A percentile compares a stretch with the other conserved stretches of the same genome.
These are phyloP conservation scores for Cucurbita argyrosperma DNA, from an alignment of 306 rosid genomes.

Conservation along the genomic window DNA sequence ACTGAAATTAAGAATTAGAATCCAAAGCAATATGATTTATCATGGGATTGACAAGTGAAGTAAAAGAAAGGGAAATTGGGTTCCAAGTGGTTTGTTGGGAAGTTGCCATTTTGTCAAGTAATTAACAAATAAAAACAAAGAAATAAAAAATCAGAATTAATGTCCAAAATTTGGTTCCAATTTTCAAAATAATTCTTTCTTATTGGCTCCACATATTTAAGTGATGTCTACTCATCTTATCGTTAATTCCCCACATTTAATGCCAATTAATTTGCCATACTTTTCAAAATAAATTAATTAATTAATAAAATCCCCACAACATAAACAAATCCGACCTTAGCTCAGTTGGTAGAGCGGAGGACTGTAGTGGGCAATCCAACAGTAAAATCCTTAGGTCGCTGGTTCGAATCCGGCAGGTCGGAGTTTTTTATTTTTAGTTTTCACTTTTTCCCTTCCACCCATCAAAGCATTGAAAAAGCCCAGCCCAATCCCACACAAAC, in stretches of 20 bases:
- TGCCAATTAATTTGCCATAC: neutral
- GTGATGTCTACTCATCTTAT: neutral
- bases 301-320: too few species aligned
- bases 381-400: conserved; percentile 17
- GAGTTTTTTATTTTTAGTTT: too few species aligned
- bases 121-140: neutral
- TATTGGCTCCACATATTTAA: neutral
- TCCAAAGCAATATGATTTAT: neutral
- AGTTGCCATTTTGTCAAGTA: neutral
- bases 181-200: neutral
- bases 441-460: too few species aligned
- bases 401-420: conserved; percentile 10
- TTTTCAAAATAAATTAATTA: neutral
- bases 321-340: conserved; percentile 5
- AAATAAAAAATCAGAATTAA: neutral
- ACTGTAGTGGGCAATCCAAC: conserved; percentile 4
- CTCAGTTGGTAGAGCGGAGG: conserved; percentile 35
- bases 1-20: too few species aligned
- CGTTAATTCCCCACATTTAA: neutral
- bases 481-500: neutral
- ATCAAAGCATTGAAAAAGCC: too few species aligned
- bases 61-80: neutral
- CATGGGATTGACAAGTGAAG: neutral
- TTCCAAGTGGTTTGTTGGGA: too few species aligned
- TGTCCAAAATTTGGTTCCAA: neutral